Conservation (phyloP, 768 basidiomycete genomes). For the Gloeopeniophorella convolvens region DNA sequence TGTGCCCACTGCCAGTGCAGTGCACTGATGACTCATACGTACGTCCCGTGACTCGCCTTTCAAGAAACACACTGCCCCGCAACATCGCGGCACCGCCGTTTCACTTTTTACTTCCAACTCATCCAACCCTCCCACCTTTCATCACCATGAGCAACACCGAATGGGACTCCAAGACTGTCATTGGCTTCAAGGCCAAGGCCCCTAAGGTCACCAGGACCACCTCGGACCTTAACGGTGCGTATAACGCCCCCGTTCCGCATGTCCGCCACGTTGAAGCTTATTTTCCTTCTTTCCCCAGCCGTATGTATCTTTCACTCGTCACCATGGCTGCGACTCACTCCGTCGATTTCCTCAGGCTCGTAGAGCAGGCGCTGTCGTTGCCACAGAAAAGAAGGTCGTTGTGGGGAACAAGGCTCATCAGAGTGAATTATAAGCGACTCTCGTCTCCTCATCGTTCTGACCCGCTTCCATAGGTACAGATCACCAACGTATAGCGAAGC, state of each 20-base stretch:
- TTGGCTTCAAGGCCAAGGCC: constrained; percentile 58
- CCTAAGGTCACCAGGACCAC: constrained; percentile 59
- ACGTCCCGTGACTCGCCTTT: too few relatives aligned
- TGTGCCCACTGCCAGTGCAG: background rate
- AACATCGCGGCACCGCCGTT: too few relatives aligned
- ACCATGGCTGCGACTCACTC: background rate
- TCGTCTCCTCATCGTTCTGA: background rate
- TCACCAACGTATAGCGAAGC: constrained; percentile 88
- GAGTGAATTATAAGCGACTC: constrained; percentile 37
- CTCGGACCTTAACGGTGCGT: constrained; percentile 50
- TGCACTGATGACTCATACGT: too few relatives aligned
- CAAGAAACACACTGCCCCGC: too few relatives aligned
- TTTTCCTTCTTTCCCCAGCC: constrained; percentile 10
- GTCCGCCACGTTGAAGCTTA: constrained; percentile 19
- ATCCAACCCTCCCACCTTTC: background rate
- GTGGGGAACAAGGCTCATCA: constrained; percentile 73
- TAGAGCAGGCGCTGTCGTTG: constrained; percentile 66
- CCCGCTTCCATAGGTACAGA: constrained; percentile 60
- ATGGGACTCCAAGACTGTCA: constrained; percentile 68
- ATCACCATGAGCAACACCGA: constrained; percentile 38
- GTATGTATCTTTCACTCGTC: constrained; percentile 9
- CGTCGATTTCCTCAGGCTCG: constrained; percentile 49
- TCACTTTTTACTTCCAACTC: background rate
- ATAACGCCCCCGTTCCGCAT: background rate
- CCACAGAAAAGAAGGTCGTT: constrained; percentile 75